A percentile compares a stretch with the other conserved stretches of the same genome.
Evolutionary conservation across 2,329 filamentous ascomycete species (phyloP).

Genomic region (Scedosporium boydii): DNA sequence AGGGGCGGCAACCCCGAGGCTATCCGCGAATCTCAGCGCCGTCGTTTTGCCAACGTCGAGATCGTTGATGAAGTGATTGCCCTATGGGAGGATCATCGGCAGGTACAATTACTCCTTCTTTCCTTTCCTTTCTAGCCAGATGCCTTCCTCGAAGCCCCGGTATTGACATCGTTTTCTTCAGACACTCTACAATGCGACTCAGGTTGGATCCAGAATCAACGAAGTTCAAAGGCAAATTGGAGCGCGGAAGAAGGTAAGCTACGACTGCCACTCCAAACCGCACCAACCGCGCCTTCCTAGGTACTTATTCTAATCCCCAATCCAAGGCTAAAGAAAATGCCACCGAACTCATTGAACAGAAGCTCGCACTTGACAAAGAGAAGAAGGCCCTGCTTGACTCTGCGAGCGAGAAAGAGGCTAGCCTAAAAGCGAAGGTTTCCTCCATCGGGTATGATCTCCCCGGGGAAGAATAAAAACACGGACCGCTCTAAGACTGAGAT

Average conservation of each 20-base stretch:
- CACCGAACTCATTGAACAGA: conserved; percentile 67
- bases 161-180: neutral
- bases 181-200: conserved; percentile 64
- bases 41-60: conserved; percentile 70
- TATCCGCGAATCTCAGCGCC: conserved; percentile 85
- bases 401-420: conserved; percentile 64
- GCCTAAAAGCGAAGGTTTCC: conserved; percentile 69
- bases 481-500: neutral
- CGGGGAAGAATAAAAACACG: neutral
- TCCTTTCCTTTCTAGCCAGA: conserved; percentile 22
- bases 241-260: conserved; percentile 65
- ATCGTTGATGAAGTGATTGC: conserved; percentile 84
- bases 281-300: neutral
- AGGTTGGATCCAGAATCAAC: conserved; percentile 80
- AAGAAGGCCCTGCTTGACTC: conserved; percentile 71
- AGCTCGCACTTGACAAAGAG: conserved; percentile 66
- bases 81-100: conserved; percentile 76
- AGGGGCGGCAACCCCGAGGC: conserved; percentile 84
- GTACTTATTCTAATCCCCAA: conserved; percentile 22
- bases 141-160: no score
- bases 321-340: conserved; percentile 71
- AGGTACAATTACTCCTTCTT: conserved; percentile 29
- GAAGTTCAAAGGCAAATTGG: conserved; percentile 83
- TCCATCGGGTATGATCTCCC: conserved; percentile 67
- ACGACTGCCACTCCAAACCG: conserved; percentile 8